Evolutionary conservation across 306 rosid species (phyloP).

Genomic region (Heteromeles arbutifolia): DNA sequence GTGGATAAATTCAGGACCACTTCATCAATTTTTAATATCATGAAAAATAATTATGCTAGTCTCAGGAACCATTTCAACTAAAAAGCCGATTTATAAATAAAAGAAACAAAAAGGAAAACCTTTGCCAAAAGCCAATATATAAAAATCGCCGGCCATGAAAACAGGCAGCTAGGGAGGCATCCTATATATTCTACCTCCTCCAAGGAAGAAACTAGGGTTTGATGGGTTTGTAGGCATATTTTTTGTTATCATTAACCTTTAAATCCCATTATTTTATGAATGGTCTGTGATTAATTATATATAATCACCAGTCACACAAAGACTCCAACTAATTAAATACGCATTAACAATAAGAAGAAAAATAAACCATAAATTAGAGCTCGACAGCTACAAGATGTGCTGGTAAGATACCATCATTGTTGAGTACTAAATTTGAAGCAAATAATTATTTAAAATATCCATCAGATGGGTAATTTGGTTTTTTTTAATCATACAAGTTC

Average conservation of each 20-base stretch:
- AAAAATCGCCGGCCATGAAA: background rate
- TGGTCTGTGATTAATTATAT: slow-evolving; percentile 8
- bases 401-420: background rate
- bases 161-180: background rate
- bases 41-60: no score
- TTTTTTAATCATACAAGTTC: background rate
- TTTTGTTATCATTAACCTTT: background rate
- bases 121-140: background rate
- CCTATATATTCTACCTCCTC: no score
- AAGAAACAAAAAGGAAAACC: background rate
- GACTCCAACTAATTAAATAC: background rate
- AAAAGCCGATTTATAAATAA: background rate
- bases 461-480: background rate
- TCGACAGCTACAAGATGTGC: background rate
- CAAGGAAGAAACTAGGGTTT: background rate
- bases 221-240: background rate
- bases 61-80: no score
- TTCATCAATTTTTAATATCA: no score
- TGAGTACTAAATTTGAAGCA: background rate
- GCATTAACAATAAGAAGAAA: background rate
- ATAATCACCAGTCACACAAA: slow-evolving; percentile 1
- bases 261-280: background rate
- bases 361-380: background rate
- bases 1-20: no score
- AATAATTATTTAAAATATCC: background rate